Base-by-base conservation (phyloP, 164 flowering plant species). In the Taxillus chinensis region DNA sequence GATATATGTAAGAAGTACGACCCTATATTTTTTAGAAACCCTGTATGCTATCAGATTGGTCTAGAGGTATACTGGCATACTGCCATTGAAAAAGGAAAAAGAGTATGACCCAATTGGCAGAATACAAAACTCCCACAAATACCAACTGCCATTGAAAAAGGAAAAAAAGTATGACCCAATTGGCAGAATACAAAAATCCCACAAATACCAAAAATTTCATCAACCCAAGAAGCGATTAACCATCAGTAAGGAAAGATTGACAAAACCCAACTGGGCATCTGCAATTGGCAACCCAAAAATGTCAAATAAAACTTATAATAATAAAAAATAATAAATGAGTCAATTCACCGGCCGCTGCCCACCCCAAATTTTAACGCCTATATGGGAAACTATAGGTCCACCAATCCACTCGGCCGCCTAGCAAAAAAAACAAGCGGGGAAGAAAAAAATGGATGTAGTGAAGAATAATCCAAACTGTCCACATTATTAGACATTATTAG, bases 231-330 rank as follows among this genome's bases (percentile, higher is more conserved):
- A 13, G 38, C 14, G 37, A 54, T 17, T 17, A 54, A 3, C 5
- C 54, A 43, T 9, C 10, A 43, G 10, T 4, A 48, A 8, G 5
- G 4, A 51, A n/a, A 56, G 38, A 45, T 45, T 11, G 12, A 48
- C 13, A 48, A 48, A 48, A 3, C 13, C 41, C 52, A 38, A 39
- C 45, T 37, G 52, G 60, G 67, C 8, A 40, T 9, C 9, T 43
- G 15, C 39, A 55, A 54, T 55, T 55, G 43, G 56, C 17, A 48
- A 63, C 45, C 55, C 55, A 15, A 54, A 60, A 59, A 45, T 62
- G 55, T 57, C 45, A 64, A 55, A 16, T 37, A 56, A 64, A 43
- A 41, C 39, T 27, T 27, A 27, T 27, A 27, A 27, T 27, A 27
- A 27, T 27, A 27, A 27, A 0, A 27, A 27, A 27, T 27, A 27